Evolutionary conservation across 1,139 yeast genomes (phyloP).

Genomic region (Arxiozyma bovina): DNA sequence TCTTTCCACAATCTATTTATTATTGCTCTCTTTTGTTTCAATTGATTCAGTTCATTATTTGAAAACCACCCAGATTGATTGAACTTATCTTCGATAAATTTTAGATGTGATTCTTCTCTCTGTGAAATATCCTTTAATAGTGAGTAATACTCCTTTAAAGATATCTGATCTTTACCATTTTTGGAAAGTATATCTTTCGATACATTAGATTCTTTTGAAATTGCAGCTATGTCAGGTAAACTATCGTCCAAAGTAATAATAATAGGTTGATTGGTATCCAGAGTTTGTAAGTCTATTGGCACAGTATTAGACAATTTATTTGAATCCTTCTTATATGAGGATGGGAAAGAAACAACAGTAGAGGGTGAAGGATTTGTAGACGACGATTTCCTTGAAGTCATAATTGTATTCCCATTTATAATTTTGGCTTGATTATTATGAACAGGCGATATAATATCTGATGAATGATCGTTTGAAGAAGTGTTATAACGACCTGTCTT

Average conservation of each 20-base stretch:
- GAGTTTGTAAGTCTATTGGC: neutral
- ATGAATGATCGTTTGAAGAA: neutral
- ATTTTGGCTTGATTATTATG: neutral
- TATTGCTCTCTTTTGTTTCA: slow-evolving; percentile 21
- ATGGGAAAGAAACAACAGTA: neutral
- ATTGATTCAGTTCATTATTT: slow-evolving; percentile 15
- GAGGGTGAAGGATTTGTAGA: slow-evolving; percentile 1
- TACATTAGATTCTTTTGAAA: slow-evolving; percentile 4
- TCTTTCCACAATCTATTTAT: slow-evolving; percentile 27
- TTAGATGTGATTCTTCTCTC: slow-evolving; percentile 23
- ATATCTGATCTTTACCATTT: slow-evolving; percentile 10
- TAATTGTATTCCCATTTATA: neutral
- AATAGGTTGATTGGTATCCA: slow-evolving; percentile 8
- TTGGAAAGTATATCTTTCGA: neutral
- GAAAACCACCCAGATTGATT: slow-evolving; percentile 27
- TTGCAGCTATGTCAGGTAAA: neutral
- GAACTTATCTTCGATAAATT: slow-evolving; percentile 19
- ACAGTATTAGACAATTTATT: neutral
- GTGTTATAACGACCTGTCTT: neutral
- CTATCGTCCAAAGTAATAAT: slow-evolving; percentile 3
- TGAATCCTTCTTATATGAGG: neutral
- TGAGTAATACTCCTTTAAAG: slow-evolving; percentile 21
- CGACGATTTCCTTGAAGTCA: neutral
- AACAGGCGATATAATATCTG: neutral
- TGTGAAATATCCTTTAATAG: slow-evolving; percentile 21